Evolutionary conservation across 225 moss, liverwort and hornwort genomes (phyloP), one percentile per base, ranked within the genome.

Genomic region (Thuidium tamariscinum): DNA sequence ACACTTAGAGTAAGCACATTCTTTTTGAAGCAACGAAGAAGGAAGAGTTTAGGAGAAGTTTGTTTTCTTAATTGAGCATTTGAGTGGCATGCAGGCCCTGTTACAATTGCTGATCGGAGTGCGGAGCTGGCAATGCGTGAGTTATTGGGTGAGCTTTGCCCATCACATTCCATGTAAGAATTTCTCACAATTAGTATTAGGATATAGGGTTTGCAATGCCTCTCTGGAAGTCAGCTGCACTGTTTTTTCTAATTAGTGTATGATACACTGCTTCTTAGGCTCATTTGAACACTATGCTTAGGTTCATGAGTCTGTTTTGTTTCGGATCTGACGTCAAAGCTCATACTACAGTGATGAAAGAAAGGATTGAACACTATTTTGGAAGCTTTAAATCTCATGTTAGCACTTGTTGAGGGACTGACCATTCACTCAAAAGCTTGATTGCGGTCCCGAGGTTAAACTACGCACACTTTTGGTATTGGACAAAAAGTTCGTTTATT

Each of bases 51-150:
- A 39, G n/a, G 75, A 55, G 67, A 77, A 54, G 61, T 36, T 62
- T 63, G 19, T 61, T 72, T 62, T 25, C n/a, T 73, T 23, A 8
- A 63, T 23, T 32, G 61, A 41, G 73, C 44, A 49, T 77, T 78
- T 85, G 90, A 65, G 65, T 81, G 77, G 81, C 60, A 68, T 89
- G 88, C 92, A 96, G 97, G 97, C 89, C 97, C 97, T 55, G 97
- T 97, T 59, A 97, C 97, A 74, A 88, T 95, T 48, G 96, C 97
- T 83, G 96, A 97, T 90, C 91, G 92, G 74, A 90, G 87, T 74
- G 97, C 95, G 41, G 97, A 97, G 88, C 89, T 94, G 65, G 95
- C 97, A 74, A 96, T 97, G 97, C 95, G 87, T 83, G 88, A 87
- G 86, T 85, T 96, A 21, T 88, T 97, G 65, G 90, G 90, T 67